These are phyloP conservation scores for Thielaviopsis cerberus DNA, from an alignment of 2,329 filamentous ascomycete genomes.

Conservation along the genomic window DNA sequence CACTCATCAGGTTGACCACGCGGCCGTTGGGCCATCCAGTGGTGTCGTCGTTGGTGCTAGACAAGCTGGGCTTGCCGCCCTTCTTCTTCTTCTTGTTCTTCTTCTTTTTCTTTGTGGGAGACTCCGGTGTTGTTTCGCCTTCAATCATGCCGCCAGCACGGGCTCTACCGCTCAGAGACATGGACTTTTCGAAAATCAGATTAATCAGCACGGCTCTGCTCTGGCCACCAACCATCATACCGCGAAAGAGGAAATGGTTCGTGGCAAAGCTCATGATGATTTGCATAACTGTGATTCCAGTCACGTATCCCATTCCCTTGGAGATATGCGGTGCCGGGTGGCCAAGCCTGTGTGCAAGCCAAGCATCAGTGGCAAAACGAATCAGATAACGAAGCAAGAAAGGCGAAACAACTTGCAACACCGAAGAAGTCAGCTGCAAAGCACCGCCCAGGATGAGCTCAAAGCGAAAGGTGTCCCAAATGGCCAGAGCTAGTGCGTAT, in stretches of 20 bases:
- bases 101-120: constrained; percentile 20
- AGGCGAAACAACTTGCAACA: constrained; percentile 66
- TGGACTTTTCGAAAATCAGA: constrained; percentile 78
- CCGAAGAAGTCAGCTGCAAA: constrained; percentile 52
- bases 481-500: constrained; percentile 49
- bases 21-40: constrained; percentile 82
- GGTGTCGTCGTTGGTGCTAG: constrained; percentile 46
- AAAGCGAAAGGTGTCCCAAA: constrained; percentile 69
- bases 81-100: constrained; percentile 24
- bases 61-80: constrained; percentile 21
- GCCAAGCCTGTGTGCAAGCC: constrained; percentile 36
- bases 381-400: constrained; percentile 78
- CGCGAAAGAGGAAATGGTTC: constrained; percentile 82
- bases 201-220: constrained; percentile 64
- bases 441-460: constrained; percentile 76
- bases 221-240: constrained; percentile 82
- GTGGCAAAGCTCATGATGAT: constrained; percentile 60
- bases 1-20: constrained; percentile 84
- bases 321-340: constrained; percentile 47
- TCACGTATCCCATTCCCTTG: constrained; percentile 59
- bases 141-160: constrained; percentile 54
- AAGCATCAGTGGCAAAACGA: constrained; percentile 64
- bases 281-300: constrained; percentile 78
- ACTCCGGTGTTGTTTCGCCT: constrained; percentile 21
- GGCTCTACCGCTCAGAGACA: constrained; percentile 73